These are phyloP conservation scores for Scleroderma bovista DNA, from an alignment of 768 basidiomycete genomes.

Conservation along the genomic window DNA sequence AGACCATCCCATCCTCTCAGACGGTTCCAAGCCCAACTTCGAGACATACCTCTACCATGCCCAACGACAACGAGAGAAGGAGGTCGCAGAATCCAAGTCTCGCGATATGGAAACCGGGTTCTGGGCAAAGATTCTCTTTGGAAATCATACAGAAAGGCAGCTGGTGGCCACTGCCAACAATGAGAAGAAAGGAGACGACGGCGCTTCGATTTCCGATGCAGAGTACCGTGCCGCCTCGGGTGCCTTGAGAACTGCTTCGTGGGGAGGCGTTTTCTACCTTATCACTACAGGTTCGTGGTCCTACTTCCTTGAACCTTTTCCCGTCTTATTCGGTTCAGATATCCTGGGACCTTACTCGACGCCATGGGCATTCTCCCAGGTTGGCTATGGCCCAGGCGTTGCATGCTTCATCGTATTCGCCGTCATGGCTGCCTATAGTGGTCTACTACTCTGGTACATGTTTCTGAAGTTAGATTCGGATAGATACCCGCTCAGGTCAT, in stretches of 20 bases:
- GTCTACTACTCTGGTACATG: slow-evolving; percentile 49
- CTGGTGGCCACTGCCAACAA: neutral
- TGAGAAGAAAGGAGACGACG: neutral
- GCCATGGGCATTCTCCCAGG: slow-evolving; percentile 52
- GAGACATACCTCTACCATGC: slow-evolving; percentile 29
- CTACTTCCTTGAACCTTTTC: neutral
- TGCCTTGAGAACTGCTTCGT: slow-evolving; percentile 44
- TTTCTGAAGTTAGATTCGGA: slow-evolving; percentile 54
- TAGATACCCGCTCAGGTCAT: slow-evolving; percentile 43
- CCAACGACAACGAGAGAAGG: slow-evolving; percentile 25
- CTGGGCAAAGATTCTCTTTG: slow-evolving; percentile 1
- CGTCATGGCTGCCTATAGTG: slow-evolving; percentile 48
- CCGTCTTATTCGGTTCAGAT: slow-evolving; percentile 26
- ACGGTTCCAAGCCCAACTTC: slow-evolving; percentile 22
- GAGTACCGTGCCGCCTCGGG: slow-evolving; percentile 36
- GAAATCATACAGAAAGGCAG: slow-evolving; percentile 9
- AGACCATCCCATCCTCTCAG: slow-evolving; percentile 16
- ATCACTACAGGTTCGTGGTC: slow-evolving; percentile 40
- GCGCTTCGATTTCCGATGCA: slow-evolving; percentile 26
- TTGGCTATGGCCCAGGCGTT: slow-evolving; percentile 57
- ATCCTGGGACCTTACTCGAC: slow-evolving; percentile 60
- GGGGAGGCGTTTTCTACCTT: slow-evolving; percentile 48
- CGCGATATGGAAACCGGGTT: neutral
- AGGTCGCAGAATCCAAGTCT: slow-evolving; percentile 11
- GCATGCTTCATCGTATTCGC: slow-evolving; percentile 20